phyloP scores from a whole-genome alignment of 495 filamentous ascomycete genomes.

The Neurospora sp. region DNA sequence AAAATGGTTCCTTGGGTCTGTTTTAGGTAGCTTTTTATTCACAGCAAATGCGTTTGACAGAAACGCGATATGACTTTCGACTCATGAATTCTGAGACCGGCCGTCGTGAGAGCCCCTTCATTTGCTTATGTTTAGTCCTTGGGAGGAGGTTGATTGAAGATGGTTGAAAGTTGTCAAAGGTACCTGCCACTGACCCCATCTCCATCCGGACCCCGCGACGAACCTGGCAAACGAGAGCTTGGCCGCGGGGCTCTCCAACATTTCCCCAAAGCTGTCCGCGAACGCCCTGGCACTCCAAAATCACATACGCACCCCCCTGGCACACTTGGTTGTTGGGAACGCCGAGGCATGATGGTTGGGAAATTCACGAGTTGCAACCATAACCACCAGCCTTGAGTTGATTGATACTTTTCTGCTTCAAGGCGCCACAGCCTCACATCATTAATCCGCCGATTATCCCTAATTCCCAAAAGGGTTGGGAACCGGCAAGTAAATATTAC shows the following conservation, averaged over 20 bases:
- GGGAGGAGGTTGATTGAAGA: neutral
- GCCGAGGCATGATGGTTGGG: neutral
- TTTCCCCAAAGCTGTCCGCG: conserved; percentile 13
- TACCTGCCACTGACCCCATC: neutral
- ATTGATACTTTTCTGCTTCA: neutral
- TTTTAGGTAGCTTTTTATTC: neutral
- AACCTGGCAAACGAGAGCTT: neutral
- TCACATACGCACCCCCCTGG: neutral
- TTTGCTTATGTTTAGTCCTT: neutral
- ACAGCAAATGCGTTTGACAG: neutral
- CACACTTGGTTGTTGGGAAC: neutral
- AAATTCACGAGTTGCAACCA: neutral
- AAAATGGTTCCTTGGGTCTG: neutral
- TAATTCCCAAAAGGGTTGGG: neutral
- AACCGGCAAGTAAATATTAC: neutral
- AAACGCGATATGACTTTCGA: neutral
- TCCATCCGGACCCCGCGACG: neutral
- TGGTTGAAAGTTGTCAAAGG: neutral
- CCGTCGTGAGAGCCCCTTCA: neutral
- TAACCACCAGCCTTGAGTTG: neutral
- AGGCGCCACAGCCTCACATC: neutral
- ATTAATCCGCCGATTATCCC: neutral
- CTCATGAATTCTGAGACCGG: neutral
- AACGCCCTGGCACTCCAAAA: neutral
- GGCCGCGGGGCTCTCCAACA: conserved; percentile 4